A percentile compares a stretch with the other conserved stretches of the same genome.
phyloP scores from a whole-genome alignment of 257 asterid species.

The Galeopsis tetrahit region DNA sequence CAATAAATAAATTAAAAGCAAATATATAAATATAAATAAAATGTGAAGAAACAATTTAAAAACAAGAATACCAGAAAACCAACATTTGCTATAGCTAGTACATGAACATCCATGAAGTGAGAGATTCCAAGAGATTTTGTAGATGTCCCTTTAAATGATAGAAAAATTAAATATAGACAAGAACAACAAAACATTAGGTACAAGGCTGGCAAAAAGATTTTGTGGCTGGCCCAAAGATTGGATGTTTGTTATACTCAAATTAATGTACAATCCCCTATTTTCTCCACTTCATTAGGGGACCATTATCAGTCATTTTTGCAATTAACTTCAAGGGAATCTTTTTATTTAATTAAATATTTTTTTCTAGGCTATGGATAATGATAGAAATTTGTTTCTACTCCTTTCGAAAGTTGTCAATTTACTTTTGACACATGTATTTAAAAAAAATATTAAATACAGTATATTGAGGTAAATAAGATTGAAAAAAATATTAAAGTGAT shows the following conservation, averaged over 20 bases:
- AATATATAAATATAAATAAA: background rate
- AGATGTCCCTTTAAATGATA: constrained; percentile 36
- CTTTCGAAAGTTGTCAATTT: too few relatives aligned
- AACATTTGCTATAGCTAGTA: constrained; percentile 20
- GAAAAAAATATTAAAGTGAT: too few relatives aligned
- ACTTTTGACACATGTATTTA: too few relatives aligned
- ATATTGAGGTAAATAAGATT: too few relatives aligned
- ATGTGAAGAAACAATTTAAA: constrained; percentile 3
- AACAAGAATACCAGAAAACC: constrained; percentile 20
- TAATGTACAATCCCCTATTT: constrained; percentile 1
- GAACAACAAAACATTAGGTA: constrained; percentile 38
- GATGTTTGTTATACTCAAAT: constrained; percentile 25
- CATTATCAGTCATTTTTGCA: constrained; percentile 31
- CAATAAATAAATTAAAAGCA: constrained; percentile 13
- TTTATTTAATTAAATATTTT: background rate
- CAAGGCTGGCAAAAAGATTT: constrained; percentile 48
- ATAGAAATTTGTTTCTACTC: too few relatives aligned
- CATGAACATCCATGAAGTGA: constrained; percentile 25
- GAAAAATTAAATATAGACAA: constrained; percentile 38
- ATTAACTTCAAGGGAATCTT: constrained; percentile 1
- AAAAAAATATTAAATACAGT: too few relatives aligned
- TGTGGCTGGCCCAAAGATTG: constrained; percentile 47
- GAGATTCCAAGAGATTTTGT: constrained; percentile 37
- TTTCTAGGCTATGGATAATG: background rate
- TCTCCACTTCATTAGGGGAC: constrained; percentile 29